Evolutionary conservation across 2,329 filamentous ascomycete genomes (phyloP).

Genomic region (Aspergillus brunneoviolaceus): DNA sequence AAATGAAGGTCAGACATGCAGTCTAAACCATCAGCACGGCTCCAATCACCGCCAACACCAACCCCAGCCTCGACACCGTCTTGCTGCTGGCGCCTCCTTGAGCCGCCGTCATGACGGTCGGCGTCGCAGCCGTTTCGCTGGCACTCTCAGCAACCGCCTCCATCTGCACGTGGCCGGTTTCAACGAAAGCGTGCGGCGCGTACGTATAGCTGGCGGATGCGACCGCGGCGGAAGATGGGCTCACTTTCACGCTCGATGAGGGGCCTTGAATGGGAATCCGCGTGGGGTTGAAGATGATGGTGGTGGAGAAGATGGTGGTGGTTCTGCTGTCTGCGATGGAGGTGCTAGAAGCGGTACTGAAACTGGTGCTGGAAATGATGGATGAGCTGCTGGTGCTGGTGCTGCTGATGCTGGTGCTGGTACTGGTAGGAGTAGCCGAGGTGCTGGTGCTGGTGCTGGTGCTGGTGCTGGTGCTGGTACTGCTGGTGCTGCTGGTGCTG

Average conservation of each 20-base stretch:
- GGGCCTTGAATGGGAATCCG: background rate
- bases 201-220: slow-evolving; percentile 16
- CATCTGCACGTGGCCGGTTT: slow-evolving; percentile 6
- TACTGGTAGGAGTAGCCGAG: background rate
- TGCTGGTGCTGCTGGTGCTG: slow-evolving; percentile 13
- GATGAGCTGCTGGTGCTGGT: slow-evolving; percentile 10
- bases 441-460: slow-evolving; percentile 17
- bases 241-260: slow-evolving; percentile 8
- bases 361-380: slow-evolving; percentile 16
- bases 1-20: background rate
- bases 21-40: slow-evolving; percentile 27
- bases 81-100: slow-evolving; percentile 20
- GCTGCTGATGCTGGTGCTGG: slow-evolving; percentile 12
- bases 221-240: slow-evolving; percentile 12
- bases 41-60: slow-evolving; percentile 26
- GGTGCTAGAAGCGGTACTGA: slow-evolving; percentile 11
- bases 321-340: slow-evolving; percentile 7
- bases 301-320: slow-evolving; percentile 21
- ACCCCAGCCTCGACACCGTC: slow-evolving; percentile 23
- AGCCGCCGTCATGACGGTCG: slow-evolving; percentile 6
- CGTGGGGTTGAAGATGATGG: slow-evolving; percentile 15
- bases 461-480: slow-evolving; percentile 13
- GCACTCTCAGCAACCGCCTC: background rate
- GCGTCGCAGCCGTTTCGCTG: slow-evolving; percentile 12
- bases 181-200: slow-evolving; percentile 13